A percentile compares a stretch with the other conserved stretches of the same genome.
Conservation (phyloP, 176 grass and related monocot genomes). For the Rhynchospora breviuscula region DNA sequence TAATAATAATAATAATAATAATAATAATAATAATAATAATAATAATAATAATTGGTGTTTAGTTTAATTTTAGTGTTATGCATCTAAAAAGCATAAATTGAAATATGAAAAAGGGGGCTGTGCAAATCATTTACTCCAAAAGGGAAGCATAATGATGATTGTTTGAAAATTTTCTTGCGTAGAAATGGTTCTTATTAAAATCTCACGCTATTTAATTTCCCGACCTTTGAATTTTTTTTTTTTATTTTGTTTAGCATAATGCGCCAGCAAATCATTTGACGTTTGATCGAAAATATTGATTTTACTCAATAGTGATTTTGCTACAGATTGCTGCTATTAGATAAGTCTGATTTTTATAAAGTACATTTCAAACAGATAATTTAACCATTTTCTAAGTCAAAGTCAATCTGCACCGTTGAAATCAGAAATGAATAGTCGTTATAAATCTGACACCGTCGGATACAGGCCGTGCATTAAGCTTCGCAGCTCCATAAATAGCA, state of each 20-base stretch:
- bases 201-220: too few species aligned
- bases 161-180: not conserved
- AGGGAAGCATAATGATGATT: not conserved
- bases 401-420: not conserved
- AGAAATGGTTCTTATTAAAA: not conserved
- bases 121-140: too few species aligned
- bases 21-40: too few species aligned
- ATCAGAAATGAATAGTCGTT: not conserved
- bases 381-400: not conserved
- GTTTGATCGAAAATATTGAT: too few species aligned
- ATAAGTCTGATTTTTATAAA: too few species aligned
- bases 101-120: too few species aligned
- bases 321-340: not conserved
- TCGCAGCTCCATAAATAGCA: conserved; percentile 18
- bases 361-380: not conserved
- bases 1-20: too few species aligned
- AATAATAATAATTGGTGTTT: too few species aligned
- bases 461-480: not conserved
- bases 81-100: too few species aligned
- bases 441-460: not conserved
- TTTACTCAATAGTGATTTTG: not conserved
- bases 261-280: not conserved
- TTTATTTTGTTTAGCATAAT: not conserved
- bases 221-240: too few species aligned
- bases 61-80: too few species aligned